phyloP scores from a whole-genome alignment of 1,139 yeast genomes.

The Schwanniomyces etchellsii region DNA sequence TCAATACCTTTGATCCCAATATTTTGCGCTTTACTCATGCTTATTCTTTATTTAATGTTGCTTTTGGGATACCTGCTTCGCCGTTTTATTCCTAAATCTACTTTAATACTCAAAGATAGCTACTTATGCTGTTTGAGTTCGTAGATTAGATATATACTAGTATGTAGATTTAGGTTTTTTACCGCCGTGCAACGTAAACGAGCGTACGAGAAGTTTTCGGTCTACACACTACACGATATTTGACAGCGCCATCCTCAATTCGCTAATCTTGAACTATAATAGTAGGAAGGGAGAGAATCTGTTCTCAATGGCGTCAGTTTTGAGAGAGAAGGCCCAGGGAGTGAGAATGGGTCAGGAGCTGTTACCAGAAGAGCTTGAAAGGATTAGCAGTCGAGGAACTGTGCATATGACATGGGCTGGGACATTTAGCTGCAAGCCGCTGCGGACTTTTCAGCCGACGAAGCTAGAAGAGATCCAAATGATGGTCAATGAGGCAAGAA shows the following conservation, averaged over 20 bases:
- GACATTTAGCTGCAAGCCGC: slow-evolving; percentile 74
- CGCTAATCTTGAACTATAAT: too few species aligned
- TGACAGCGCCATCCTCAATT: too few species aligned
- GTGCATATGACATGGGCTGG: slow-evolving; percentile 86
- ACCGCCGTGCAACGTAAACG: neutral
- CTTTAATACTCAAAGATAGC: neutral
- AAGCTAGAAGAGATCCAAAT: slow-evolving; percentile 56
- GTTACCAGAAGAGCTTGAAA: slow-evolving; percentile 25
- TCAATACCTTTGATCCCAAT: slow-evolving; percentile 96
- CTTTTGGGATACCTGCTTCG: neutral
- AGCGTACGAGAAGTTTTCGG: neutral
- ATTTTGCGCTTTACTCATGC: slow-evolving; percentile 37
- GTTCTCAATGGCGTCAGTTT: too few species aligned
- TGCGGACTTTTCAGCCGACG: slow-evolving; percentile 71
- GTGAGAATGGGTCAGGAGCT: too few species aligned
- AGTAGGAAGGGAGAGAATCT: too few species aligned
- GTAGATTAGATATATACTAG: too few species aligned
- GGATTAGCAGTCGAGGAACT: slow-evolving; percentile 31
- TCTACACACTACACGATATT: too few species aligned
- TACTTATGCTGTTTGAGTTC: neutral
- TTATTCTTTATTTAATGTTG: slow-evolving; percentile 1
- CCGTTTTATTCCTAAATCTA: too few species aligned
- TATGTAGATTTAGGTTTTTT: neutral
- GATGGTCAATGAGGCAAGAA: slow-evolving; percentile 62
- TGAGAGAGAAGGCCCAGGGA: too few species aligned